phyloP scores from a whole-genome alignment of 2,329 filamentous ascomycete species.

The Fusarium poae region DNA sequence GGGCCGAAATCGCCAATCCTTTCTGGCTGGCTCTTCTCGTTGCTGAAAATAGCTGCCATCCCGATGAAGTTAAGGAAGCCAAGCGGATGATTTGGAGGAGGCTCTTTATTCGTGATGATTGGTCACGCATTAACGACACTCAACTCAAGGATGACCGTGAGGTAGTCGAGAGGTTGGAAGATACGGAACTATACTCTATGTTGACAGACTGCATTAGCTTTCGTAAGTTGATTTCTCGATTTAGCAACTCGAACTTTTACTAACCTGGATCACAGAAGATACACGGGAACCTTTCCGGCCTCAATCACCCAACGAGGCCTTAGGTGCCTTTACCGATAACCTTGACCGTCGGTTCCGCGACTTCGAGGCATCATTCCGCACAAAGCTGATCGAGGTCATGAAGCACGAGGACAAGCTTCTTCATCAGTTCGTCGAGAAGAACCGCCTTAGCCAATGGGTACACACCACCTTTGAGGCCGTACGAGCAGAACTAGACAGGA shows the following conservation, averaged over 20 bases:
- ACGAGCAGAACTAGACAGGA: conserved; percentile 51
- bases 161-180: conserved; percentile 70
- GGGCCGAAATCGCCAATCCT: conserved; percentile 71
- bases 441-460: conserved; percentile 78
- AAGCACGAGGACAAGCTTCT: conserved; percentile 77
- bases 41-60: conserved; percentile 66
- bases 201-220: conserved; percentile 73
- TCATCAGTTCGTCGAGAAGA: conserved; percentile 73
- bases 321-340: conserved; percentile 72
- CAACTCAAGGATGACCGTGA: conserved; percentile 78
- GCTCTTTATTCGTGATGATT: conserved; percentile 86
- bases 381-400: conserved; percentile 79
- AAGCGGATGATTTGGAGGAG: conserved; percentile 85
- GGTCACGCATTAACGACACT: conserved; percentile 83
- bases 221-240: conserved; percentile 63
- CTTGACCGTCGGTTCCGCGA: conserved; percentile 71
- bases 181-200: conserved; percentile 77
- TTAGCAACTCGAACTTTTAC: conserved; percentile 22
- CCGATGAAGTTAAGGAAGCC: conserved; percentile 69
- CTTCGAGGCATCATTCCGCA: conserved; percentile 73
- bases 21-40: conserved; percentile 81
- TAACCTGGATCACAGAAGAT: conserved; percentile 56
- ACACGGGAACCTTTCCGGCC: conserved; percentile 60
- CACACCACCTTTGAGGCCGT: conserved; percentile 56
- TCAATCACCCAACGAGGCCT: conserved; percentile 64